Evolutionary conservation across 495 filamentous ascomycete species (phyloP), one percentile per base, ranked within the genome.

Genomic region (Tuber calosporum): DNA sequence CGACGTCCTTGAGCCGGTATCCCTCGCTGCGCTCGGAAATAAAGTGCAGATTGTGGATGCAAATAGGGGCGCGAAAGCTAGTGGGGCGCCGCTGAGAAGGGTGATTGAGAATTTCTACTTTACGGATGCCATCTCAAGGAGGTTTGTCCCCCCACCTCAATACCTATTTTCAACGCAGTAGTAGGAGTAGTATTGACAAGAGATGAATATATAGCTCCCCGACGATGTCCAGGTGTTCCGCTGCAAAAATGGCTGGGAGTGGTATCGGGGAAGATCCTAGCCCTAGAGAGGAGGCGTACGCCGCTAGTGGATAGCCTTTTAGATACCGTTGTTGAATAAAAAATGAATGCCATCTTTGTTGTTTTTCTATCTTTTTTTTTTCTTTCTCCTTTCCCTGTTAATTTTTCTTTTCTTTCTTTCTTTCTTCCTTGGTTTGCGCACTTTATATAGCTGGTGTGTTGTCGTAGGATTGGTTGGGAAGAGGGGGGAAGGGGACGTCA

Each of bases 31-130:
- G 86, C n/a, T 77, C 1, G 80, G 80, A 19, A 67, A 75, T 36
- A 97, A 93, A 86, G 89, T 94, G 72, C 94, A 97, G 83, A 85
- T 98, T 74, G 90, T 96, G 68, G 96, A 97, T 79, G 92, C 95
- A 82, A 97, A 99, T 85, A 97, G 93, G 87, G 93, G 92, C 15
- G 81, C 87, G 22, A 90, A 92, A 82, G 71, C 87, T 5, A 90
- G 84, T 19, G 88, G 87, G 2, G 83, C 86, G 80, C 89, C 90
- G 4, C 86, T 99, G 82, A 91, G 88, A 85, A 91, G 89, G 84
- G 89, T 91, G 39, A 91, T 99, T 76, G 88, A 97, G 78, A 92
- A 99, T 83, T 99, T 98, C 84, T 99, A 91, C 85, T 97, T 99
- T 82, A 99, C 95, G 74, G 95, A 99, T 83, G 87, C 89, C 34